These are phyloP conservation scores for Astragalus glycyphyllos DNA, from an alignment of 306 rosid species.

Conservation along the genomic window DNA sequence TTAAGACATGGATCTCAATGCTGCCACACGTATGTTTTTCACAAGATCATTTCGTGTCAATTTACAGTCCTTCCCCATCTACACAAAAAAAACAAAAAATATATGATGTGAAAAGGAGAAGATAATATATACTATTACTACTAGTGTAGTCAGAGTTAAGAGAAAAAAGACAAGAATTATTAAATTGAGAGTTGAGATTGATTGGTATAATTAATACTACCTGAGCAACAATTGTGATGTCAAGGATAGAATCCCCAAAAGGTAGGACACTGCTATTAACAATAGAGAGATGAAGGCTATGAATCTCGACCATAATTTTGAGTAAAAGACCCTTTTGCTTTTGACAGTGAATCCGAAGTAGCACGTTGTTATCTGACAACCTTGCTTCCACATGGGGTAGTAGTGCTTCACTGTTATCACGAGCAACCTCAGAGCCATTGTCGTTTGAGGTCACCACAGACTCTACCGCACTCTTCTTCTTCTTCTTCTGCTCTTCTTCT, in stretches of 20 bases:
- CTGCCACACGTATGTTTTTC: slow-evolving; percentile 51
- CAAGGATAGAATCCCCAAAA: slow-evolving; percentile 49
- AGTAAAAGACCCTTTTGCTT: slow-evolving; percentile 58
- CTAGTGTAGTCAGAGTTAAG: too few species aligned
- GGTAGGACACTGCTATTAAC: slow-evolving; percentile 51
- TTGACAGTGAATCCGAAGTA: slow-evolving; percentile 68
- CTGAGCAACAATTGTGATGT: slow-evolving; percentile 71
- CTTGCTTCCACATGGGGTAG: slow-evolving; percentile 72
- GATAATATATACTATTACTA: too few species aligned
- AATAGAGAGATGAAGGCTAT: slow-evolving; percentile 57
- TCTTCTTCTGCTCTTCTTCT: slow-evolving; percentile 57
- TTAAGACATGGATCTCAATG: slow-evolving; percentile 40
- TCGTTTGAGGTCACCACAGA: slow-evolving; percentile 52
- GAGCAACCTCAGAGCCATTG: slow-evolving; percentile 33
- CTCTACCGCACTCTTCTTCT: slow-evolving; percentile 54
- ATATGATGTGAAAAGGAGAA: too few species aligned
- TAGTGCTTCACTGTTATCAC: slow-evolving; percentile 33
- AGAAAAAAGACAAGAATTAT: too few species aligned
- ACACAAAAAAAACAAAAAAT: slow-evolving; percentile 11
- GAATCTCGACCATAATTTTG: slow-evolving; percentile 58
- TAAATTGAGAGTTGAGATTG: not conserved
- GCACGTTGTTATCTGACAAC: slow-evolving; percentile 65
- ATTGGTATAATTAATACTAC: slow-evolving; percentile 47
- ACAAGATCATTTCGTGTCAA: slow-evolving; percentile 59
- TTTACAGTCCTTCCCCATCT: slow-evolving; percentile 64